Percentiles rank a stretch among this genome's conserved stretches.
Conservation (phyloP, 805 yeast genomes). For the Suhomyces sp. region DNA sequence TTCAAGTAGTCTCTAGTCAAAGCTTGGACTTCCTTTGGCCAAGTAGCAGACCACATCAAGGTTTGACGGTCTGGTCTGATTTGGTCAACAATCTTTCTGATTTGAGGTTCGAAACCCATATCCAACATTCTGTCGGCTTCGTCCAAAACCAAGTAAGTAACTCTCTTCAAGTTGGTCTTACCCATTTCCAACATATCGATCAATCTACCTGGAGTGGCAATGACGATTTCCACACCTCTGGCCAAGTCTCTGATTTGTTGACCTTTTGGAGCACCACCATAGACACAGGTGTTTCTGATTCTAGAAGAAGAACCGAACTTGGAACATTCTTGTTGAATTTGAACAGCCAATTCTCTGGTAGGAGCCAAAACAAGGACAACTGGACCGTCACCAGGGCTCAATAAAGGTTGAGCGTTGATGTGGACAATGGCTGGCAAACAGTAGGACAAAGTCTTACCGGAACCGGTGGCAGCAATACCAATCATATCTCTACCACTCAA, state of each 20-base stretch:
- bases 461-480: slow-evolving; percentile 98
- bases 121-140: slow-evolving; percentile 99
- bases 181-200: slow-evolving; percentile 95
- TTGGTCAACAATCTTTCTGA: slow-evolving; percentile 95
- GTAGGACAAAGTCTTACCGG: slow-evolving; percentile 97
- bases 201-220: slow-evolving; percentile 99
- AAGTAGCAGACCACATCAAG: slow-evolving; percentile 99
- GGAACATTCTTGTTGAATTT: slow-evolving; percentile 93
- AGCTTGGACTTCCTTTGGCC: slow-evolving; percentile 98
- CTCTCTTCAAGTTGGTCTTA: slow-evolving; percentile 92
- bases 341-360: slow-evolving; percentile 98
- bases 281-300: slow-evolving; percentile 94
- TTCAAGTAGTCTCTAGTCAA: slow-evolving; percentile 87
- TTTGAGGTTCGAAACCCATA: slow-evolving; percentile 99
- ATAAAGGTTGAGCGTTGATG: slow-evolving; percentile 95
- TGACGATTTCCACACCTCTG: slow-evolving; percentile 92
- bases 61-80: slow-evolving; percentile 99
- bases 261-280: slow-evolving; percentile 99
- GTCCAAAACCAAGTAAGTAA: slow-evolving; percentile 93
- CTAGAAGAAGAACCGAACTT: slow-evolving; percentile 90
- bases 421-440: slow-evolving; percentile 97
- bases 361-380: slow-evolving; percentile 94
- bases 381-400: slow-evolving; percentile 95
- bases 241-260: slow-evolving; percentile 94
- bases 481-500: slow-evolving; percentile 97